Evolutionary conservation across 345 rosid genomes (phyloP).

Genomic region (Garcia nutans): DNA sequence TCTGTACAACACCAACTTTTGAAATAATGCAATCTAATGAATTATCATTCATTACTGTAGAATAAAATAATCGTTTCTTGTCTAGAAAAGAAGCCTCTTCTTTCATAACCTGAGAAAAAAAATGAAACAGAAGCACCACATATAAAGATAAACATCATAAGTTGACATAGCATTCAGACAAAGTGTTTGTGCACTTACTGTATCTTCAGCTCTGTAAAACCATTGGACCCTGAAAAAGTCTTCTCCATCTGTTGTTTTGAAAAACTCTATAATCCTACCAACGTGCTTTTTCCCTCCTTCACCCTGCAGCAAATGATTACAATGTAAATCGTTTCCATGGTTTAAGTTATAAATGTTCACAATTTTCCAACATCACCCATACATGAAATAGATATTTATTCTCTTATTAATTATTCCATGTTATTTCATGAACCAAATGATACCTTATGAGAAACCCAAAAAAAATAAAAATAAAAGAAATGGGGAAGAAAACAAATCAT

Average conservation of each 20-base stretch:
- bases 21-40: slow-evolving; percentile 75
- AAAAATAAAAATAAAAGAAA: not conserved
- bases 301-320: slow-evolving; percentile 50
- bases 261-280: slow-evolving; percentile 79
- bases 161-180: slow-evolving; percentile 13
- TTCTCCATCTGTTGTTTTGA: slow-evolving; percentile 66
- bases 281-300: slow-evolving; percentile 54
- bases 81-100: slow-evolving; percentile 62
- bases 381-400: no score
- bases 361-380: not conserved
- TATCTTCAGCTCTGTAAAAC: slow-evolving; percentile 93
- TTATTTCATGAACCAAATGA: no score
- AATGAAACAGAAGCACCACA: slow-evolving; percentile 14
- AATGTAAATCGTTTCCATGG: slow-evolving; percentile 13
- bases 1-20: slow-evolving; percentile 58
- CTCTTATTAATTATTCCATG: no score
- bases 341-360: slow-evolving; percentile 3
- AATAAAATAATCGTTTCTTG: slow-evolving; percentile 75
- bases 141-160: slow-evolving; percentile 15
- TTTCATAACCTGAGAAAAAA: slow-evolving; percentile 57
- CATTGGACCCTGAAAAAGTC: slow-evolving; percentile 86
- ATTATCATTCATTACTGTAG: slow-evolving; percentile 89
- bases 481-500: not conserved
- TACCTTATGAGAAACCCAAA: not conserved
- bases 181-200: slow-evolving; percentile 48